A percentile compares a stretch with the other conserved stretches of the same genome.
Evolutionary conservation across 106 monocot genomes (phyloP).

Genomic region (Triglochin maritima): DNA sequence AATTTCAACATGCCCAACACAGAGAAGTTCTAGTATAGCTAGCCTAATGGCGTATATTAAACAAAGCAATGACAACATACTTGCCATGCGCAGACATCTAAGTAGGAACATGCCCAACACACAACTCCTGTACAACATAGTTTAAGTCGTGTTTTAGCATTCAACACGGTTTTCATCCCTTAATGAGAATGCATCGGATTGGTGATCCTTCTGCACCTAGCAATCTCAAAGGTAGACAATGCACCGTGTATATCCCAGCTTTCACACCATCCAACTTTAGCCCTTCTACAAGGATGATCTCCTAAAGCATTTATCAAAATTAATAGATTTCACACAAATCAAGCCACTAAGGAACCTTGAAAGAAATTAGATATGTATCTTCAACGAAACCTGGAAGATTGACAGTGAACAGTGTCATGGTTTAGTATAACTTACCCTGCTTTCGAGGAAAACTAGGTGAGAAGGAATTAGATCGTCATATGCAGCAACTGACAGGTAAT

Average conservation of each 20-base stretch:
- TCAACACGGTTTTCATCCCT: slow-evolving; percentile 6
- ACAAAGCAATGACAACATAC: too few relatives aligned
- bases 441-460: slow-evolving; percentile 68
- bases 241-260: slow-evolving; percentile 53
- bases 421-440: slow-evolving; percentile 33
- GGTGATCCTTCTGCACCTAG: slow-evolving; percentile 72
- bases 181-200: slow-evolving; percentile 84
- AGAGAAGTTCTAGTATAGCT: too few relatives aligned
- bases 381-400: background rate
- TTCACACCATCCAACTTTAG: slow-evolving; percentile 59
- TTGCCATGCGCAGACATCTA: too few relatives aligned
- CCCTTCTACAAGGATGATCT: slow-evolving; percentile 75
- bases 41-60: too few relatives aligned
- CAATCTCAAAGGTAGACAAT: slow-evolving; percentile 73
- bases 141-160: too few relatives aligned
- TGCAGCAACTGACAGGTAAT: slow-evolving; percentile 85
- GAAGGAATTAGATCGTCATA: slow-evolving; percentile 66
- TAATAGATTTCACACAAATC: background rate
- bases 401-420: background rate
- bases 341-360: background rate
- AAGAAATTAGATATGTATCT: background rate
- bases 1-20: too few relatives aligned
- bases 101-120: too few relatives aligned
- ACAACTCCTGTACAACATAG: too few relatives aligned
- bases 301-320: slow-evolving; percentile 22